phyloP scores from a whole-genome alignment of 2,329 filamentous ascomycete species.

The Clonostachys byssicola region DNA sequence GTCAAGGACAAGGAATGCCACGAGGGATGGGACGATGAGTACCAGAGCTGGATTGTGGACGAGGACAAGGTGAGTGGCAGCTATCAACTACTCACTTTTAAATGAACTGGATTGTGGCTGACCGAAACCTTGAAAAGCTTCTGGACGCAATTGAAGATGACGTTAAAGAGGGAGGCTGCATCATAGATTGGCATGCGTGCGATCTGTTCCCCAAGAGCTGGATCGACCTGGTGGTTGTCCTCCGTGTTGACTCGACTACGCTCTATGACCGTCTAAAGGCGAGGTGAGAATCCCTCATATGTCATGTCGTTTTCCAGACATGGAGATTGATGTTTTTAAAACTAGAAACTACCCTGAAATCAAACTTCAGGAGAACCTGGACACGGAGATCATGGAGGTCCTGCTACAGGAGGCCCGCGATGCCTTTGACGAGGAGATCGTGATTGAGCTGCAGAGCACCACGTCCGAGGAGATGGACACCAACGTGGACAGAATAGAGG shows the following conservation, averaged over 20 bases:
- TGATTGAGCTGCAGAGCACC: slow-evolving; percentile 85
- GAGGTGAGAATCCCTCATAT: slow-evolving; percentile 42
- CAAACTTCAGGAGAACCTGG: slow-evolving; percentile 94
- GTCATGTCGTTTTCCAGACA: no score
- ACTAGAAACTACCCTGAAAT: slow-evolving; percentile 72
- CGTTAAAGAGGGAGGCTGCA: slow-evolving; percentile 71
- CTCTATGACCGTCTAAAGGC: slow-evolving; percentile 80
- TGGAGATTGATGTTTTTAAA: neutral
- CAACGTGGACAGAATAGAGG: slow-evolving; percentile 79
- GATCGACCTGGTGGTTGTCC: slow-evolving; percentile 92
- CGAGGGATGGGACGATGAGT: slow-evolving; percentile 82
- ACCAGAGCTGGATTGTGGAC: slow-evolving; percentile 87
- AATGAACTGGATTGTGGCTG: slow-evolving; percentile 1
- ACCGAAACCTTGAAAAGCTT: slow-evolving; percentile 45
- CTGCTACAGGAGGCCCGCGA: slow-evolving; percentile 86
- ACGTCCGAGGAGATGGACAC: slow-evolving; percentile 78
- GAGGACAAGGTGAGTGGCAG: slow-evolving; percentile 74
- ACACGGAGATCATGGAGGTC: slow-evolving; percentile 97
- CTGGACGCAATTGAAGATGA: slow-evolving; percentile 87
- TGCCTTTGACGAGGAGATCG: slow-evolving; percentile 79
- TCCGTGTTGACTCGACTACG: slow-evolving; percentile 74
- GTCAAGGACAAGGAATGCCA: slow-evolving; percentile 87
- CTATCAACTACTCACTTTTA: neutral
- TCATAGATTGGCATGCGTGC: slow-evolving; percentile 98
- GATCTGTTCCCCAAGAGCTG: slow-evolving; percentile 90